A percentile compares a stretch with the other conserved stretches of the same genome.
Conservation (phyloP, 2,329 filamentous ascomycete species). For the Chaetomium olivaceum region DNA sequence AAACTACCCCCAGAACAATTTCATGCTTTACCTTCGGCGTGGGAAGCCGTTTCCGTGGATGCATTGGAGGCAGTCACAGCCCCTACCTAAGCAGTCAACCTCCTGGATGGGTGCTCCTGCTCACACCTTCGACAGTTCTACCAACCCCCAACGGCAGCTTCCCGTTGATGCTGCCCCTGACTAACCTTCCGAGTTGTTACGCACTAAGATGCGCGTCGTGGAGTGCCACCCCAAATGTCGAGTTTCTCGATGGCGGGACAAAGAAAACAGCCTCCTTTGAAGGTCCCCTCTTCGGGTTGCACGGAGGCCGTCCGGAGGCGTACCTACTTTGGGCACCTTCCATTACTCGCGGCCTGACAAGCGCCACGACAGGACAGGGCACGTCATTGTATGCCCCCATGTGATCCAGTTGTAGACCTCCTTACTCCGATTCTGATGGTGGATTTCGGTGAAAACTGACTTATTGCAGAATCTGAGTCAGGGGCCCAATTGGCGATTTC, state of each 20-base stretch:
- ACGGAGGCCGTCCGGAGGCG: background rate
- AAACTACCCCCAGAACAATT: background rate
- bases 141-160: background rate
- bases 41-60: background rate
- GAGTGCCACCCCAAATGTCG: background rate
- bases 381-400: background rate
- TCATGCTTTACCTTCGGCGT: background rate
- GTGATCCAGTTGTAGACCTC: background rate
- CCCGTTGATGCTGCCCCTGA: background rate
- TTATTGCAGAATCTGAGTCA: background rate
- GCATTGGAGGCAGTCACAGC: background rate
- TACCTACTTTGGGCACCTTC: too few relatives aligned
- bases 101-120: background rate
- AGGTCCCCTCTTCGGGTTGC: background rate
- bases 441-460: background rate
- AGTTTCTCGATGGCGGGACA: background rate
- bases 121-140: background rate
- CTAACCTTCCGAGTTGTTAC: background rate
- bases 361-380: background rate
- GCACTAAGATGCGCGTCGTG: background rate
- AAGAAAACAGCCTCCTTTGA: background rate
- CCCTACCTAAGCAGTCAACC: background rate
- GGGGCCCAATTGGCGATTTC: background rate
- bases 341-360: background rate
- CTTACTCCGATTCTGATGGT: background rate